Evolutionary conservation across 768 basidiomycete species (phyloP), one percentile per base, ranked within the genome.

Genomic region (Boletus edulis): DNA sequence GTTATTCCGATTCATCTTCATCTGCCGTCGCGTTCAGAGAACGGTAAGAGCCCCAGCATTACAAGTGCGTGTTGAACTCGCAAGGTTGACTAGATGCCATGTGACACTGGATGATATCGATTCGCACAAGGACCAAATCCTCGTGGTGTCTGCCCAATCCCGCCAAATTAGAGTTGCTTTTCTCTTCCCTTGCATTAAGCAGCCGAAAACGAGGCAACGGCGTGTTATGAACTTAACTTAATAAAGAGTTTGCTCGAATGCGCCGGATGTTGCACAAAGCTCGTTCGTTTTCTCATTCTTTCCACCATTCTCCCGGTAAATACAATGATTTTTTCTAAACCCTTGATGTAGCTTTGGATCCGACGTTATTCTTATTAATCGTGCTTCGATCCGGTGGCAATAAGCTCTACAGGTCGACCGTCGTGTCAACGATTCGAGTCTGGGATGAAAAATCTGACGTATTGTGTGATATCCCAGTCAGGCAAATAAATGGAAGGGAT

Each of bases 141-240:
- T 27, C 22, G 27, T 38, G 38, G 31, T 41, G 22, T 27, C 37
- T 29, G 50, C 27, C 41, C 54, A 18, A 45, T 54, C 20, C 44
- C 38, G 31, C 48, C 46, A 38, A 47, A 38, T 22, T 29, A 48
- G 43, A 24, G 14, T 17, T 17, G 22, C 34, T 14, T 11, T 6
- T n/a, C 49, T 49, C 32, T 34, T 39, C 50, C 43, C 39, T 57
- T 63, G 61, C 47, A 47, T 49, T 29, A 41, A 52, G 46, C 60
- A 60, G 44, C 54, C 55, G 57, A 62, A 52, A 68, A 68, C 59
- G 66, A 57, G 64, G 67, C 50, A 44, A 46, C 50, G 46, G 57
- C 54, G 29, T 66, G 67, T 51, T 22, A 18, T 35, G 34, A 67
- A 67, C 67, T 40, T 55, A 57, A 66, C 61, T 40, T 58, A 63